A percentile compares a stretch with the other conserved stretches of the same genome.
These are phyloP conservation scores for Kuraishia molischiana DNA, from an alignment of 805 yeast species.

Conservation along the genomic window DNA sequence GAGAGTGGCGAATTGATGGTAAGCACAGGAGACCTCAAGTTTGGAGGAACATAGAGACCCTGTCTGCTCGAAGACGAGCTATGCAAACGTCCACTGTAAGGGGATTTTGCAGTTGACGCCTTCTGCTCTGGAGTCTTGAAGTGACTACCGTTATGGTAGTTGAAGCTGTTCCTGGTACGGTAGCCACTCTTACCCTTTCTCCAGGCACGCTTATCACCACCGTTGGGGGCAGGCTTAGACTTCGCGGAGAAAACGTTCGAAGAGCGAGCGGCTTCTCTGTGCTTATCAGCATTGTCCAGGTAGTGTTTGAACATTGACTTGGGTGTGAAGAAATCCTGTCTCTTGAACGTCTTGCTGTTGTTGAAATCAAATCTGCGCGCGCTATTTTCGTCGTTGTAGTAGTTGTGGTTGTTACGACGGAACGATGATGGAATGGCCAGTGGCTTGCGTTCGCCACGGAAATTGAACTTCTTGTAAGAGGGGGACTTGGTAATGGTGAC, in stretches of 20 bases:
- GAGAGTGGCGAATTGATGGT: slow-evolving; percentile 12
- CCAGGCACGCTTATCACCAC: slow-evolving; percentile 12
- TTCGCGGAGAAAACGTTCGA: not conserved
- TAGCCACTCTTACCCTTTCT: slow-evolving; percentile 5
- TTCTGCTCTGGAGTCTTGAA: slow-evolving; percentile 1
- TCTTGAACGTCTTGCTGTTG: slow-evolving; percentile 31
- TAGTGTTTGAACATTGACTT: slow-evolving; percentile 62
- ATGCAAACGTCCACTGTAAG: slow-evolving; percentile 8
- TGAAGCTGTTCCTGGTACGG: not conserved
- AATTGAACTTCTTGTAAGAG: slow-evolving; percentile 11
- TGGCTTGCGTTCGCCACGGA: slow-evolving; percentile 43
- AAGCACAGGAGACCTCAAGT: slow-evolving; percentile 39
- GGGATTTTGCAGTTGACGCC: slow-evolving; percentile 5
- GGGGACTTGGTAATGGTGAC: slow-evolving; percentile 5
- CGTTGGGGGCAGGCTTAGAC: slow-evolving; percentile 6
- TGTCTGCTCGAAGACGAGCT: slow-evolving; percentile 17
- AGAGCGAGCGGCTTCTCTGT: slow-evolving; percentile 10
- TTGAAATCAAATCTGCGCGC: slow-evolving; percentile 5
- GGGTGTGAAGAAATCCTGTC: slow-evolving; percentile 74
- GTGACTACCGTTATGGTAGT: not conserved
- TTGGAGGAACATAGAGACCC: slow-evolving; percentile 70
- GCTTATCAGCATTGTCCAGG: slow-evolving; percentile 52
- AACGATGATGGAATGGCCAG: slow-evolving; percentile 54
- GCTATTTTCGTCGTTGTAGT: slow-evolving; percentile 3
- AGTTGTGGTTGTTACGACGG: slow-evolving; percentile 12